Evolutionary conservation across 2,329 filamentous ascomycete species (phyloP).

Genomic region (Colletotrichum australisinense): DNA sequence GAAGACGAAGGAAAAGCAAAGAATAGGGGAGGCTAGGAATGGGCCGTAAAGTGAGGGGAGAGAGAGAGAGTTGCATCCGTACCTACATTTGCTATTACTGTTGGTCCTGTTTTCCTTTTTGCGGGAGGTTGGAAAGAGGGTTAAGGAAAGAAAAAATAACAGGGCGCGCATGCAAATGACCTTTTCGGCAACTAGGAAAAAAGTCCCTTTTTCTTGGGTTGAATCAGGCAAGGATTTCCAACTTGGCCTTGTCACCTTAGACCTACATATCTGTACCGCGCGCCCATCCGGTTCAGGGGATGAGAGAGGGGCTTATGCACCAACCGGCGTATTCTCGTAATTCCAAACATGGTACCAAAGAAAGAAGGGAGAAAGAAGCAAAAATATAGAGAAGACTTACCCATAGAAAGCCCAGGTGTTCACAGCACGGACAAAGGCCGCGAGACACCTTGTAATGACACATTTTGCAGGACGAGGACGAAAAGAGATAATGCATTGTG

Average conservation of each 20-base stretch:
- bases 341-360: conserved; percentile 10
- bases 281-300: conserved; percentile 4
- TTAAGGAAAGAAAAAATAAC: too few relatives aligned
- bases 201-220: background rate
- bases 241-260: conserved; percentile 10
- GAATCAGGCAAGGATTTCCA: conserved; percentile 20
- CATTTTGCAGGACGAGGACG: background rate
- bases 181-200: conserved; percentile 4
- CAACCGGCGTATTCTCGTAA: conserved; percentile 4
- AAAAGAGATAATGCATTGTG: background rate
- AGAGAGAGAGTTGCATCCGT: background rate
- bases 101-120: background rate
- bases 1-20: background rate
- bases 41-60: background rate
- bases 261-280: background rate
- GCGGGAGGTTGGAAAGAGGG: conserved; percentile 5
- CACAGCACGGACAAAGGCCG: background rate
- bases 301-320: background rate
- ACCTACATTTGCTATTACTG: background rate
- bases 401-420: background rate
- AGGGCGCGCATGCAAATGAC: conserved; percentile 14
- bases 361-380: background rate
- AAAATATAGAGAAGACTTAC: background rate
- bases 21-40: background rate
- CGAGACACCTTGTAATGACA: background rate